phyloP scores from a whole-genome alignment of 1,284 basidiomycete genomes.

The Cryptococcus amylolentus region DNA sequence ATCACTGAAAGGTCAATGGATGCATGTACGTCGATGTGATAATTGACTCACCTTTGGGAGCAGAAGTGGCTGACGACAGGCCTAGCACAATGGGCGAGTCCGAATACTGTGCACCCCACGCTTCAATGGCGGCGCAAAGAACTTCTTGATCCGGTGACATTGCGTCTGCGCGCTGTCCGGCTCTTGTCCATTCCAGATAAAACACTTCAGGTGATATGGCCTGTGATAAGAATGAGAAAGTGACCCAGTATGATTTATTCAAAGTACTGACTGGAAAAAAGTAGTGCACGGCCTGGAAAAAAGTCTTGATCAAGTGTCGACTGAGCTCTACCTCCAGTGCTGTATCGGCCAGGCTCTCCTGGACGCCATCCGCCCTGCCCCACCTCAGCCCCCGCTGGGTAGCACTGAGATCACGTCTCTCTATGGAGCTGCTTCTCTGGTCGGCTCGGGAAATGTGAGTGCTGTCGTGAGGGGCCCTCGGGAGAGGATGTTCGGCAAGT shows the following conservation, averaged over 20 bases:
- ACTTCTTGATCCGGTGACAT: slow-evolving; percentile 33
- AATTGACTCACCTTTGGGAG: slow-evolving; percentile 25
- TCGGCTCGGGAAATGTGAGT: too few species aligned
- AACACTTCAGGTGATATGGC: slow-evolving; percentile 35
- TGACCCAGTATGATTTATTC: too few species aligned
- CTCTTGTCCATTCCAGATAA: slow-evolving; percentile 34
- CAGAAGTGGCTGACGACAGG: slow-evolving; percentile 10
- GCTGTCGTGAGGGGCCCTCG: too few species aligned
- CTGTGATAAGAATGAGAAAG: slow-evolving; percentile 4
- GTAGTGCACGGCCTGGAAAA: slow-evolving; percentile 35
- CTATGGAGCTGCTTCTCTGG: too few species aligned
- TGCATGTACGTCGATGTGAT: background rate
- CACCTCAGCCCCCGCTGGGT: slow-evolving; percentile 11
- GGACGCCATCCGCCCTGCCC: slow-evolving; percentile 24
- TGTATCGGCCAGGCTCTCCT: slow-evolving; percentile 28
- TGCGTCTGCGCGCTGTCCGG: slow-evolving; percentile 31
- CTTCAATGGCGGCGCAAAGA: slow-evolving; percentile 38
- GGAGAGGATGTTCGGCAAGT: too few species aligned
- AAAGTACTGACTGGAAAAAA: slow-evolving; percentile 28
- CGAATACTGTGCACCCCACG: slow-evolving; percentile 39
- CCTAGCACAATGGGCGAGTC: slow-evolving; percentile 38
- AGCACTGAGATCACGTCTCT: too few species aligned
- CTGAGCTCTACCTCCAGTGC: slow-evolving; percentile 29
- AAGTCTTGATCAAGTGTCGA: slow-evolving; percentile 32
- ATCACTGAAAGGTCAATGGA: slow-evolving; percentile 20